Percentiles rank a stretch among this genome's conserved stretches.
Conservation (phyloP, 345 rosid genomes). For the Eucalyptus rudis region DNA sequence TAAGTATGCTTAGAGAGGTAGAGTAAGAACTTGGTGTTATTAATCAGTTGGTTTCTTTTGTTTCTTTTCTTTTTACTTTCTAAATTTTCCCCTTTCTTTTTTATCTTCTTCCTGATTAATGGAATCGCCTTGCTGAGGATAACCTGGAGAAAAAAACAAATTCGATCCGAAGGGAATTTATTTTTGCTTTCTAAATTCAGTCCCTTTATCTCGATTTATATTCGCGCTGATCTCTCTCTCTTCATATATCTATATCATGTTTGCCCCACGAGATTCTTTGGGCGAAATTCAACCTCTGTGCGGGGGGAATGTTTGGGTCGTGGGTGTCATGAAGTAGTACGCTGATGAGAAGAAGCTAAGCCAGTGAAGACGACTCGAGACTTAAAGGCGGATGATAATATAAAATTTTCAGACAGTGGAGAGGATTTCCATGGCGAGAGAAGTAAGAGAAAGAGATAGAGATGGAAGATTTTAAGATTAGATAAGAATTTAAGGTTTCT, state of each 20-base stretch:
- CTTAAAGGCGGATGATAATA: not conserved
- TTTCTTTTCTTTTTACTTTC: not conserved
- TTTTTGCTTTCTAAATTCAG: not conserved
- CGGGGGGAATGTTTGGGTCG: not conserved
- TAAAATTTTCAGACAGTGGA: not conserved
- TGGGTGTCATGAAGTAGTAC: not conserved
- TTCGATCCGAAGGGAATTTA: conserved; percentile 10
- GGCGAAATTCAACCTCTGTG: not conserved
- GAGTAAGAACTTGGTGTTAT: not conserved
- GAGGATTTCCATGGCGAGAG: not conserved
- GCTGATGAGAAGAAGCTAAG: not conserved
- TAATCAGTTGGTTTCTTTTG: not conserved
- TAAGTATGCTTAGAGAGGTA: conserved; percentile 9
- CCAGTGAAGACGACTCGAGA: not conserved
- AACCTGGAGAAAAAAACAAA: conserved; percentile 6
- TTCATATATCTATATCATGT: not conserved
- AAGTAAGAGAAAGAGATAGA: not conserved
- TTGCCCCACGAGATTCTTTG: not conserved
- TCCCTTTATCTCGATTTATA: not conserved
- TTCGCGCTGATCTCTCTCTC: not conserved
- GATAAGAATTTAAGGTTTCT: not conserved
- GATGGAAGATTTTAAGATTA: not conserved
- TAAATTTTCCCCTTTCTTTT: not conserved
- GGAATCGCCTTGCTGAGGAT: conserved; percentile 10
- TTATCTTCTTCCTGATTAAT: not conserved